Evolutionary conservation across 345 rosid species (phyloP), one percentile per base, ranked within the genome.

Genomic region (Heritiera littoralis): DNA sequence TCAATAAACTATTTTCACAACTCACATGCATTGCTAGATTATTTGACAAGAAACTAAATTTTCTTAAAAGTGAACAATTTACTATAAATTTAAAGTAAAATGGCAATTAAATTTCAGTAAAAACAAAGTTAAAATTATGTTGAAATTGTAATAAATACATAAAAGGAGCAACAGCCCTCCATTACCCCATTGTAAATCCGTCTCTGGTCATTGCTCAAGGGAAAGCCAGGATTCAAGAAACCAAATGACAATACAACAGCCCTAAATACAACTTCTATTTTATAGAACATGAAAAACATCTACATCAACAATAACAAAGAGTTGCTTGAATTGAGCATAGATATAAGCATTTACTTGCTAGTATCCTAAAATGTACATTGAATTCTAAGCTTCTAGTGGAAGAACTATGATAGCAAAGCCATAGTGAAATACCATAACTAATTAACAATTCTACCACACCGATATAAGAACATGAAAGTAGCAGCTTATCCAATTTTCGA

Each of bases 401-500:
- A 66, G 11, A 66, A 17, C 30, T 66, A 65, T 41, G 15, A 41
- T 40, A 66, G 40, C 68, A 48, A 28, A 23, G 74, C 41, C 74
- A 28, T 58, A 49, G 1, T 48, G 12, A 48, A 70, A 48, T 17
- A 48, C 35, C 74, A 70, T 58, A 59, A 32, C 52, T 3, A 55
- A 63, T 38, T 67, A 80, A 76, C 79, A 68, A 52, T 46, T 68
- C 13, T 63, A 51, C 23, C 73, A 5, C 20, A 38, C 18, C 38
- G 49, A 55, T 35, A 56, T 72, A 81, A 67, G 77, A 59, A 79
- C 79, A 66, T 66, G 6, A 35, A 35, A 35, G 38, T 35, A 35
- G 38, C 38, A 35, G 38, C 3, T 35, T 35, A 35, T 35, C 38
- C 38, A 35, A 35, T 35, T 35, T 40, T 40, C 6, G 55, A 45